Percentiles rank a stretch among this genome's conserved stretches.
These are phyloP conservation scores for Lachnellula subtilissima DNA, from an alignment of 2,329 filamentous ascomycete species.

Conservation along the genomic window DNA sequence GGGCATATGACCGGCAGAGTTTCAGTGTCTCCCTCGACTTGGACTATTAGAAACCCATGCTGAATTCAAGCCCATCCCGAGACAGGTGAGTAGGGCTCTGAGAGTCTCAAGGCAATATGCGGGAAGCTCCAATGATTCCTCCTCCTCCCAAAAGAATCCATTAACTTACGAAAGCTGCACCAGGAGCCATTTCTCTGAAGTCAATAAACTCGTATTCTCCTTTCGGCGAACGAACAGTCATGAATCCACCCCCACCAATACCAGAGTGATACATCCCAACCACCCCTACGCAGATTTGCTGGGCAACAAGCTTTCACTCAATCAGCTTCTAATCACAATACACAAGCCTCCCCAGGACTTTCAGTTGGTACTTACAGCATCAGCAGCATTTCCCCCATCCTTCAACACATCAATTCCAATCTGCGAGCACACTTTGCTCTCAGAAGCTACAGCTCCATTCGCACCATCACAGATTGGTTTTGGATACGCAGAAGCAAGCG, in stretches of 20 bases:
- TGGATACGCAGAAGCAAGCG: not conserved
- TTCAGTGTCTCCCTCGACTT: too few species aligned
- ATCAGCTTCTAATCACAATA: not conserved
- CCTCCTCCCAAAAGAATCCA: too few species aligned
- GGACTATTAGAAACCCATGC: too few species aligned
- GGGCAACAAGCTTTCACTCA: slow-evolving; percentile 42
- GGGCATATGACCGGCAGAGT: too few species aligned
- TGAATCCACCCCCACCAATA: slow-evolving; percentile 64
- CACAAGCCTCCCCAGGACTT: too few species aligned
- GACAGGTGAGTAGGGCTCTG: too few species aligned
- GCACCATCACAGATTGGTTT: slow-evolving; percentile 14
- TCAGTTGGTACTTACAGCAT: slow-evolving; percentile 36
- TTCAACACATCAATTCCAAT: slow-evolving; percentile 62
- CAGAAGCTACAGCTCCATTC: slow-evolving; percentile 64
- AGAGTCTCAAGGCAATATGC: too few species aligned
- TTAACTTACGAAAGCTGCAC: slow-evolving; percentile 39
- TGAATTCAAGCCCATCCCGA: too few species aligned
- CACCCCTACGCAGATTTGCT: slow-evolving; percentile 49
- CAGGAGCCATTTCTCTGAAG: slow-evolving; percentile 64
- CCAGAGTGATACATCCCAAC: slow-evolving; percentile 53
- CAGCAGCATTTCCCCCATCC: slow-evolving; percentile 52
- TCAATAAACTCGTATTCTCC: slow-evolving; percentile 64
- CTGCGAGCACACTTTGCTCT: slow-evolving; percentile 62
- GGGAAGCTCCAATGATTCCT: too few species aligned
- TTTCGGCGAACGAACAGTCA: slow-evolving; percentile 53